A percentile compares a stretch with the other conserved stretches of the same genome.
phyloP scores from a whole-genome alignment of 352 stramenopile genomes.

The Aphanomyces stellatus region DNA sequence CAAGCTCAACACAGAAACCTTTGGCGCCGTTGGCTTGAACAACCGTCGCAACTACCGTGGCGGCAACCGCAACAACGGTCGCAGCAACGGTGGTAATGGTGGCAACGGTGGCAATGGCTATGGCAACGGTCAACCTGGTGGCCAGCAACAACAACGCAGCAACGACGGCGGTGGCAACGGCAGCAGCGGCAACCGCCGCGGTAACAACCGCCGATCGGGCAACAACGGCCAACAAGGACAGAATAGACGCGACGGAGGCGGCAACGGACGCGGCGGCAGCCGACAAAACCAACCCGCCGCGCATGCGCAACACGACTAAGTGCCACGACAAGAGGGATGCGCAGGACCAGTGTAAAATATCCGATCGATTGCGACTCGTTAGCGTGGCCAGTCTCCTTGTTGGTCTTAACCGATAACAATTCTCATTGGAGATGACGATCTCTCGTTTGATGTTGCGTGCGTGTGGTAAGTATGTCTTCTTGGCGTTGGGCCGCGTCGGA shows the following conservation, averaged over 20 bases:
- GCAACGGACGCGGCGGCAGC: neutral
- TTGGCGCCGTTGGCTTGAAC: slow-evolving; percentile 77
- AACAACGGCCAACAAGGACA: neutral
- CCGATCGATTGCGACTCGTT: neutral
- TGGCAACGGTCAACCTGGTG: neutral
- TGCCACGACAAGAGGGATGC: neutral
- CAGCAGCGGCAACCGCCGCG: slow-evolving; percentile 5
- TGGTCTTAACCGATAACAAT: neutral
- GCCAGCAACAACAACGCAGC: neutral
- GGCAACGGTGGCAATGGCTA: slow-evolving; percentile 7
- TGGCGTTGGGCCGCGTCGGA: too few relatives aligned
- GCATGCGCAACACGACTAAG: too few relatives aligned
- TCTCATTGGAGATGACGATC: too few relatives aligned
- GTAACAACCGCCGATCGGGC: neutral
- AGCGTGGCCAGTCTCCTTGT: neutral
- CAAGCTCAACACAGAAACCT: slow-evolving; percentile 85
- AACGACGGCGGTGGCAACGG: neutral
- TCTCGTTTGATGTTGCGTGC: too few relatives aligned
- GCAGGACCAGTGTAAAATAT: neutral
- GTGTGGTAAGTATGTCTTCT: too few relatives aligned
- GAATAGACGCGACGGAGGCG: neutral
- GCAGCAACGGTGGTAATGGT: slow-evolving; percentile 20
- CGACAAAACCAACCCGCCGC: neutral
- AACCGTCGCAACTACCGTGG: slow-evolving; percentile 74
- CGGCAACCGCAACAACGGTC: slow-evolving; percentile 29